Evolutionary conservation across 2,329 filamentous ascomycete species (phyloP), one percentile per base, ranked within the genome.

Genomic region (Rutstroemia sp.): DNA sequence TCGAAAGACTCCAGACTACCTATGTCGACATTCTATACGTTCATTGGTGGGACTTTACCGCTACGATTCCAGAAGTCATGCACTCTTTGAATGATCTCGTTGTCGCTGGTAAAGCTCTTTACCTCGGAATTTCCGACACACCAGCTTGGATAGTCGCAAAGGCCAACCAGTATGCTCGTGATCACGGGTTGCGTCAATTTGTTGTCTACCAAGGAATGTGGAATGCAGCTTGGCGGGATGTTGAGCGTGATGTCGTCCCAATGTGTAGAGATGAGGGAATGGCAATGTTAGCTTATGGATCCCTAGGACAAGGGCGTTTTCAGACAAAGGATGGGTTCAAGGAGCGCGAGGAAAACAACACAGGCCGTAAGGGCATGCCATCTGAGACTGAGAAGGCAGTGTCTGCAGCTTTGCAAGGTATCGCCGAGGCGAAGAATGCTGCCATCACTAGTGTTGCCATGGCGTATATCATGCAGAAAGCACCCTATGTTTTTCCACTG

Each of bases 401-500:
- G 37, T 19, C 0, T 12, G 55, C 39, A 23, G 51, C 45, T 1
- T 16, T 90, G 0, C 82, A 79, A 25, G 76, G 81, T 62, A 76
- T 88, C 7, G 82, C 80, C 0, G 74, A 75, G 7, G 73, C 77
- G 58, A 79, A 84, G 62, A 77, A 78, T 1, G 73, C 76, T 1
- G 73, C 77, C 34, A 76, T 88, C 49, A 86, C 83, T 4, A 78
- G 78, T 39, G 72, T 88, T 37, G 87, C 87, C 8, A 71, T 91
- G 23, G 87, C 87, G 2, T 91, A 91, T 65, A 82, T 90, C 14
- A 79, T 88, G 76, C 78, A 82, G 61, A 89, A 90, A 72, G 75
- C 83, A 0, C 80, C 85, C 0, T 82, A 88, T 64, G 83, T 90
- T 12, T 89, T 88, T 66, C 88, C 88, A 1, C 82, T 91, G 42